These are phyloP conservation scores for Mariannaea sp. DNA, from an alignment of 2,329 filamentous ascomycete species.

Conservation along the genomic window DNA sequence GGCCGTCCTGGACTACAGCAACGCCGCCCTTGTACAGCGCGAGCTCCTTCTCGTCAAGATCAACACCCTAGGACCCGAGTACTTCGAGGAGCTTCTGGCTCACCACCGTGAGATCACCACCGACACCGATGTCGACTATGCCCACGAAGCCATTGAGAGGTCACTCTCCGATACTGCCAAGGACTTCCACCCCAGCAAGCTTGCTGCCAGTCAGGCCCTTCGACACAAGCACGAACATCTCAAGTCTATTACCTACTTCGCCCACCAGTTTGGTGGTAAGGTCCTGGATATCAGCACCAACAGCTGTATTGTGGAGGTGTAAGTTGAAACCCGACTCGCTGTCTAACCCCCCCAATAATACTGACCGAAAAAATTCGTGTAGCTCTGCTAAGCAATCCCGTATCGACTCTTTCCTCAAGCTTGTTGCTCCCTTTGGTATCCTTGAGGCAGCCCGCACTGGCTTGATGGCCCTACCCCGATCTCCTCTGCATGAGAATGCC, in stretches of 20 bases:
- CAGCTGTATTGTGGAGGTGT: slow-evolving; percentile 98
- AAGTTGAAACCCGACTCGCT: slow-evolving; percentile 48
- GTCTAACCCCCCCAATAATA: background rate
- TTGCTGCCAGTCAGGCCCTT: slow-evolving; percentile 85
- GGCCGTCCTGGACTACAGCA: slow-evolving; percentile 96
- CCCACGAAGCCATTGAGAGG: slow-evolving; percentile 43
- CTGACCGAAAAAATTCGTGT: slow-evolving; percentile 35
- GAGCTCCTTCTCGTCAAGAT: slow-evolving; percentile 95
- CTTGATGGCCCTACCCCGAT: slow-evolving; percentile 94
- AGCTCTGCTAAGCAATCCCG: slow-evolving; percentile 90
- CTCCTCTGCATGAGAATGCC: slow-evolving; percentile 76
- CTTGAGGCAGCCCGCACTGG: slow-evolving; percentile 94
- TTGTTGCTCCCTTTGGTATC: slow-evolving; percentile 92
- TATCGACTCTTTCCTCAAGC: slow-evolving; percentile 97
- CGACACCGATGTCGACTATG: slow-evolving; percentile 52
- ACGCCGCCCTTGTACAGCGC: slow-evolving; percentile 89
- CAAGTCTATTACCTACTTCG: slow-evolving; percentile 92
- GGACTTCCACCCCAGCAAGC: slow-evolving; percentile 88
- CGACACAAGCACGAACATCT: slow-evolving; percentile 98
- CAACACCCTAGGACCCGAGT: slow-evolving; percentile 95
- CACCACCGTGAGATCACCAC: slow-evolving; percentile 89
- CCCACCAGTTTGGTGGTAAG: slow-evolving; percentile 97
- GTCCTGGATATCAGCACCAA: slow-evolving; percentile 97
- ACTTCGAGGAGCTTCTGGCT: slow-evolving; percentile 94
- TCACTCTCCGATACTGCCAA: slow-evolving; percentile 54